Base-by-base conservation (phyloP, 208 protist genomes). In the Blastocrithidia nonstop region DNA sequence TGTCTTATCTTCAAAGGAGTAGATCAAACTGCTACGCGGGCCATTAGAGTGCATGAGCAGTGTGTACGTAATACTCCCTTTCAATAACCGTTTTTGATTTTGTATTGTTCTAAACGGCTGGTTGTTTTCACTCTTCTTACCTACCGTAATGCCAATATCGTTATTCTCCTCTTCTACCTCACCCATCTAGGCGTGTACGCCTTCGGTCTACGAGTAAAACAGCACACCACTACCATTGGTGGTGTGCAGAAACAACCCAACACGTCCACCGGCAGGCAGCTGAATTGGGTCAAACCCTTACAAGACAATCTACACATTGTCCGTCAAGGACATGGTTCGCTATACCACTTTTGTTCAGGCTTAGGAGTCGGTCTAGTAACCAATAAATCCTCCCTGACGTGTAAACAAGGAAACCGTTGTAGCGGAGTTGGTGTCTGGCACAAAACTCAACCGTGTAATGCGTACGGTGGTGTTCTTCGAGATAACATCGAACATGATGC, bases 401-500 rank as follows among this genome's bases (percentile, higher is more conserved):
- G 61, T 39, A 63, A 76, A 94, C 35, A 94, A 45, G 6, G 64
- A 61, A 16, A 90, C 85, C 20, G 50, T 57, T 9, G 74, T 63
- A 1, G 58, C 59, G 2, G 63, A 52, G 47, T 66, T 85, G 6
- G 71, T 73, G 50, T 88, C 79, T n/a, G 79, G 71, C 29, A 88
- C 53, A 65, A 93, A 93, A 31, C 61, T 64, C 0, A 94, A 9
- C 44, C 69, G 67, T 11, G 66, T 80, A 24, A 94, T 62, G n/a
- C 68, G 54, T 13, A 90, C 40, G 7, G 61, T 71, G 13, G 62
- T 62, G 36, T 58, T 59, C 50, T 88, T 80, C 3, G 85, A 71
- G 9, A 94, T 60, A 1, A 94, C 57, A 54, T 94, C 75, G 41
- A 94, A 94, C 80, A 94, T 90, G 50, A 94, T 88, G 7, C 85